Base-by-base conservation (phyloP, 805 yeast species). In the Hanseniaspora jakobsenii region DNA sequence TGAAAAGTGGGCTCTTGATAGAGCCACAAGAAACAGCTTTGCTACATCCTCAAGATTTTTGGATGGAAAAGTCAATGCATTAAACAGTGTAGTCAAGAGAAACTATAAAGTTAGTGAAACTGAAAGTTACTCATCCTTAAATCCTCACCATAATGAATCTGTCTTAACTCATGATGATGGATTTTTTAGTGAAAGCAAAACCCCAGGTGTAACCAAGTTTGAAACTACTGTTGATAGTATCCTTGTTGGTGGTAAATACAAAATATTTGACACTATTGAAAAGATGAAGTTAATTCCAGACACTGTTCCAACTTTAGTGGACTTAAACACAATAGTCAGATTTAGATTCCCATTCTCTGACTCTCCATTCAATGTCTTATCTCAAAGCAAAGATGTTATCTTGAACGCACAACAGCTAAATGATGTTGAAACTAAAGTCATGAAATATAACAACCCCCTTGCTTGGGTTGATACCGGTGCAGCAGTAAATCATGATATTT, bases 201-300 rank as follows among this genome's bases (percentile, higher is more conserved):
- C 14, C 19, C 37, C n/a, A 21, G 19, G 8, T n/a, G n/a, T n/a
- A n/a, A 18, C 24, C 37, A 31, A 39, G 28, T 39, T 39, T 39
- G 44, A 37, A 7, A 10, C 12, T 14, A 29, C 18, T 26, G 4
- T 32, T 4, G 44, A 39, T 17, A 22, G 26, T 3, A 37, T 32
- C 19, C 8, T 39, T 19, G 24, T 39, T n/a, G 44, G 44, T 32
- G 44, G 44, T 32, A 39, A 39, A 17, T 39, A n/a, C 18, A 27
- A 27, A 6, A 26, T 39, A 12, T 32, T 39, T 24, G 96, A 91
- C 66, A 77, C 97, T 66, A 63, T 91, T 44, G 98, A 91, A 64
- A 77, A 81, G 47, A 65, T 85, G 52, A 72, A 72, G 34, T 84
- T 84, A 34, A 82, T 91, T 48, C 98, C 98, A 13, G 98, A 91